A percentile compares a stretch with the other conserved stretches of the same genome.
Evolutionary conservation across 1,284 basidiomycete genomes (phyloP).

Genomic region (Pyrrhoderma noxium): DNA sequence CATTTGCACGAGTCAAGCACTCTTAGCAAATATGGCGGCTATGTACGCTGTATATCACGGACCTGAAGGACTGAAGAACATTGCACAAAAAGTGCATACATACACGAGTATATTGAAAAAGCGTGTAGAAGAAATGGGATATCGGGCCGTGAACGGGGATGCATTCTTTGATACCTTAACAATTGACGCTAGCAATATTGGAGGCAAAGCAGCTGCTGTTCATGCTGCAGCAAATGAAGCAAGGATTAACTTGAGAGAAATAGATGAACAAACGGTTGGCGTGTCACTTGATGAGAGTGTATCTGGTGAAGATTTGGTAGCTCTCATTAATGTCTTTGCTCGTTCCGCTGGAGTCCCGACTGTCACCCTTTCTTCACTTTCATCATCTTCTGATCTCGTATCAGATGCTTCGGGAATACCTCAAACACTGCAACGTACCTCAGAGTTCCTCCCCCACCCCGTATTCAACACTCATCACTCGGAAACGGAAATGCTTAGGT

Average conservation of each 20-base stretch:
- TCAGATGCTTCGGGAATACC: conserved; percentile 45
- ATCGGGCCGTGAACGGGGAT: conserved; percentile 47
- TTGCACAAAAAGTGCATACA: conserved; percentile 88
- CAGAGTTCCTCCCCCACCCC: conserved; percentile 75
- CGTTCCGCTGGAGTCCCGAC: conserved; percentile 40
- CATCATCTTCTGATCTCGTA: conserved; percentile 31
- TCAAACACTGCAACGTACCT: conserved; percentile 56
- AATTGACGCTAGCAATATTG: conserved; percentile 65
- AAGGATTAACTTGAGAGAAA: conserved; percentile 78
- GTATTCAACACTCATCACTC: conserved; percentile 96
- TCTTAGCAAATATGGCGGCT: conserved; percentile 94
- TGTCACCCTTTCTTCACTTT: conserved; percentile 29
- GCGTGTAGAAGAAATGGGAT: conserved; percentile 68
- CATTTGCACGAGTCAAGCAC: conserved; percentile 89
- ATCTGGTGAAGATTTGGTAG: conserved; percentile 64
- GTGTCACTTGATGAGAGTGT: conserved; percentile 93
- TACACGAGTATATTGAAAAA: conserved; percentile 77
- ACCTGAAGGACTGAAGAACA: conserved; percentile 77
- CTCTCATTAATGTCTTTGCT: conserved; percentile 80
- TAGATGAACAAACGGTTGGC: conserved; percentile 77
- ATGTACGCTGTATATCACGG: conserved; percentile 99
- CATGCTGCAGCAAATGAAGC: conserved; percentile 63
- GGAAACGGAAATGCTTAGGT: conserved; percentile 96
- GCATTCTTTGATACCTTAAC: conserved; percentile 93
- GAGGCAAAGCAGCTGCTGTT: conserved; percentile 54